These are phyloP conservation scores for Torulaspora delbrueckii DNA, from an alignment of 805 yeast species.

Conservation along the genomic window DNA sequence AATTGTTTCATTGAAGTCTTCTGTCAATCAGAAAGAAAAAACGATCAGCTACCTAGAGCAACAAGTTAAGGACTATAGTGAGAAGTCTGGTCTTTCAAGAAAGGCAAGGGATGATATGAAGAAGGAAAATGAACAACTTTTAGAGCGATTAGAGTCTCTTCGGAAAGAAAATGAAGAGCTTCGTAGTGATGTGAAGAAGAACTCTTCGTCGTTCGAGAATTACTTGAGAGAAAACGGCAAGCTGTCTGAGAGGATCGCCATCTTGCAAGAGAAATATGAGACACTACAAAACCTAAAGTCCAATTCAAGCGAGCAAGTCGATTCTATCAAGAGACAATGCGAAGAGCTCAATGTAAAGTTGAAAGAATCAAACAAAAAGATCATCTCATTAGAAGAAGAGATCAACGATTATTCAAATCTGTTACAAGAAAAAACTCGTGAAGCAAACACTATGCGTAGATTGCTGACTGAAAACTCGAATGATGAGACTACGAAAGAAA, in stretches of 20 bases:
- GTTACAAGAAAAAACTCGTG: constrained; percentile 77
- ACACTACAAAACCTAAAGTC: constrained; percentile 36
- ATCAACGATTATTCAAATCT: constrained; percentile 66
- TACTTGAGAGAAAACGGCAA: constrained; percentile 39
- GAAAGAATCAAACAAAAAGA: constrained; percentile 55
- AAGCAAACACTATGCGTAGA: constrained; percentile 66
- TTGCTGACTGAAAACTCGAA: constrained; percentile 66
- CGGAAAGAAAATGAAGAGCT: constrained; percentile 38
- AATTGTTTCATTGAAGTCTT: constrained; percentile 22
- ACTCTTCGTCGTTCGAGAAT: constrained; percentile 36
- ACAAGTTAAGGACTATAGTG: constrained; percentile 38
- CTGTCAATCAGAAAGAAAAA: constrained; percentile 36
- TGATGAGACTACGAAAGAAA: constrained; percentile 44
- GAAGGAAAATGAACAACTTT: constrained; percentile 33
- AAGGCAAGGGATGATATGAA: constrained; percentile 29
- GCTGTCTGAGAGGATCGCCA: constrained; percentile 39
- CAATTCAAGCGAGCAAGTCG: constrained; percentile 43
- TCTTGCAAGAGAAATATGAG: constrained; percentile 38
- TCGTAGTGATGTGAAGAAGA: constrained; percentile 38
- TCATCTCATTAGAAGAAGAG: constrained; percentile 75
- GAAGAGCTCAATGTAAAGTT: constrained; percentile 66
- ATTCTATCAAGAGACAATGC: constrained; percentile 55
- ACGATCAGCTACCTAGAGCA: constrained; percentile 38
- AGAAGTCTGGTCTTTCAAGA: constrained; percentile 25
- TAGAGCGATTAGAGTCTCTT: constrained; percentile 29